These are phyloP conservation scores for Claviceps pazoutovae DNA, from an alignment of 2,329 filamentous ascomycete species.

Conservation along the genomic window DNA sequence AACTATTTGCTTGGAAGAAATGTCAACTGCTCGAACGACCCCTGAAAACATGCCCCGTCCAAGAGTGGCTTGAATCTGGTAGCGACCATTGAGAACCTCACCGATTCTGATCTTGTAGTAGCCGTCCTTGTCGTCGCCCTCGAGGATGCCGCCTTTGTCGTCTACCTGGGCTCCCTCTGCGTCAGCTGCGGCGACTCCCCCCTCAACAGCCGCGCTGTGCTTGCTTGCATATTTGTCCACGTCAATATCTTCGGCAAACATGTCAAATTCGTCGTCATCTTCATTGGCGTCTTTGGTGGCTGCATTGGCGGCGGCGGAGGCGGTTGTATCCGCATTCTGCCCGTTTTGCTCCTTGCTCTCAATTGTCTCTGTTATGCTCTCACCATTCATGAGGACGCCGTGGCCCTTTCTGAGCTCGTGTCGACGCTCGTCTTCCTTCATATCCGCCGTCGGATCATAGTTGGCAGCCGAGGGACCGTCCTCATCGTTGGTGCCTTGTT, in stretches of 20 bases:
- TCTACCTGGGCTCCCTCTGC: conserved; percentile 40
- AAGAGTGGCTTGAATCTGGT: conserved; percentile 75
- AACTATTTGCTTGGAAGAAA: conserved; percentile 60
- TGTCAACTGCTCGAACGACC: conserved; percentile 78
- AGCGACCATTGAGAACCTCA: conserved; percentile 77
- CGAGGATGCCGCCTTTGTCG: conserved; percentile 64
- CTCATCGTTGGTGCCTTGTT: conserved; percentile 26
- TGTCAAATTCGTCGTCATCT: conserved; percentile 63
- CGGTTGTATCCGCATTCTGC: not conserved
- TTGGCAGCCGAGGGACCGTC: conserved; percentile 84
- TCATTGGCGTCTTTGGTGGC: conserved; percentile 45
- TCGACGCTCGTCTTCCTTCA: conserved; percentile 67
- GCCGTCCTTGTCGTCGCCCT: conserved; percentile 87
- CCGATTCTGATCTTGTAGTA: conserved; percentile 93
- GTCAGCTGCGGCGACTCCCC: conserved; percentile 22
- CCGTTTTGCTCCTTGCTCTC: not conserved
- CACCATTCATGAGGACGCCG: conserved; percentile 31
- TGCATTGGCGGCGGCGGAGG: conserved; percentile 15
- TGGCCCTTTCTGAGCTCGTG: conserved; percentile 51
- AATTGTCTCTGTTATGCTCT: conserved; percentile 12
- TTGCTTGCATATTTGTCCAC: conserved; percentile 50
- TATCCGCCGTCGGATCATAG: conserved; percentile 80
- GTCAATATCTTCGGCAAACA: conserved; percentile 76
- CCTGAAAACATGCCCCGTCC: conserved; percentile 95
- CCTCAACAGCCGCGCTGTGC: conserved; percentile 24